These are phyloP conservation scores for Xylaria polymorpha DNA, from an alignment of 2,329 filamentous ascomycete genomes.

Conservation along the genomic window DNA sequence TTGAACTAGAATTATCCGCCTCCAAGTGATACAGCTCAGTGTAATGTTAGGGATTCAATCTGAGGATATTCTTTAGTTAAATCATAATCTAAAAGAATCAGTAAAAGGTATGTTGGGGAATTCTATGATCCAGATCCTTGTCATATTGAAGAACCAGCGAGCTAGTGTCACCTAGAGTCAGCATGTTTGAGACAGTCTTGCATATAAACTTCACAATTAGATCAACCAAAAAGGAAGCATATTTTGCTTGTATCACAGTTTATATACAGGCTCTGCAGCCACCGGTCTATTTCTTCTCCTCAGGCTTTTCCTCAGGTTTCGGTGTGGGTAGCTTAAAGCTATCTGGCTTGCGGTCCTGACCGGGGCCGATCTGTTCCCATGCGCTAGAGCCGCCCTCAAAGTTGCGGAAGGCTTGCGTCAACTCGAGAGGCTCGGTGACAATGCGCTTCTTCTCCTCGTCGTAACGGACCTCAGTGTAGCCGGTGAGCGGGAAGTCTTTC, in stretches of 20 bases:
- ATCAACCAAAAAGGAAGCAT: conserved; percentile 29
- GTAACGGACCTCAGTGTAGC: conserved; percentile 97
- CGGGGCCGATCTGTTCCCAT: conserved; percentile 74
- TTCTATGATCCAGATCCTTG: too few relatives aligned
- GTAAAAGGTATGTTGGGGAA: too few relatives aligned
- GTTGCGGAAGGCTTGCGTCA: conserved; percentile 98
- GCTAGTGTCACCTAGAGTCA: neutral
- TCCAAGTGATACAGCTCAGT: too few relatives aligned
- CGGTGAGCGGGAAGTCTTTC: conserved; percentile 98
- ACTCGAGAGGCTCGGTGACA: conserved; percentile 95
- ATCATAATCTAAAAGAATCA: neutral
- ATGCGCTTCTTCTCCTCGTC: conserved; percentile 99
- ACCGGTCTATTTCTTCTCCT: conserved; percentile 85
- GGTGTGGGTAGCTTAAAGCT: conserved; percentile 94
- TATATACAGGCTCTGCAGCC: conserved; percentile 50
- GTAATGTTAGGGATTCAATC: too few relatives aligned
- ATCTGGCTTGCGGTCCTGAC: conserved; percentile 83
- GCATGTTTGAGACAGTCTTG: neutral
- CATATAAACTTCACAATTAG: neutral
- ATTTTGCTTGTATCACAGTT: conserved; percentile 45
- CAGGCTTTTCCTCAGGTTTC: conserved; percentile 92
- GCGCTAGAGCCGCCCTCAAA: conserved; percentile 88
- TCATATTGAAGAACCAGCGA: too few relatives aligned
- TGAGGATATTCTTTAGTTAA: too few relatives aligned
- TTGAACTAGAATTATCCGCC: too few relatives aligned